These are phyloP conservation scores for Pythium pyrilobum DNA, from an alignment of 352 stramenopile genomes.

Conservation along the genomic window DNA sequence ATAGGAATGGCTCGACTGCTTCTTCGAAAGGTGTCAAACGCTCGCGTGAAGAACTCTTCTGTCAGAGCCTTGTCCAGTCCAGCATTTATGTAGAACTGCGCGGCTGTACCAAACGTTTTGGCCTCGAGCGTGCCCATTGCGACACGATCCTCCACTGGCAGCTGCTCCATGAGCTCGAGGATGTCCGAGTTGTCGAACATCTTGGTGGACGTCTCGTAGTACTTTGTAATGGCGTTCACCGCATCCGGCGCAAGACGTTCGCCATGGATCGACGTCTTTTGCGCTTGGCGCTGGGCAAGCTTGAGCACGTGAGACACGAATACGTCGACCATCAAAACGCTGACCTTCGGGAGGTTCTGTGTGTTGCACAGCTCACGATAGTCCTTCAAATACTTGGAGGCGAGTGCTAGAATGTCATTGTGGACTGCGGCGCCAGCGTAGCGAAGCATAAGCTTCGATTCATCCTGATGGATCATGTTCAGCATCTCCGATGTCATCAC, in stretches of 20 bases:
- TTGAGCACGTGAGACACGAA: slow-evolving; percentile 81
- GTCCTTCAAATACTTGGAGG: slow-evolving; percentile 70
- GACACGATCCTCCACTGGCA: slow-evolving; percentile 34
- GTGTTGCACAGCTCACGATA: slow-evolving; percentile 71
- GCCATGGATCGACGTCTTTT: slow-evolving; percentile 21
- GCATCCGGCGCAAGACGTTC: slow-evolving; percentile 23
- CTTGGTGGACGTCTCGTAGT: slow-evolving; percentile 69
- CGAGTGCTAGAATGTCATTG: slow-evolving; percentile 63
- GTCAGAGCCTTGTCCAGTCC: slow-evolving; percentile 30
- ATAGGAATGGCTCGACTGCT: slow-evolving; percentile 17
- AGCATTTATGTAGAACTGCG: slow-evolving; percentile 54
- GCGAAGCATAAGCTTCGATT: slow-evolving; percentile 49
- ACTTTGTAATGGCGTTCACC: slow-evolving; percentile 43
- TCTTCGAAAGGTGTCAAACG: slow-evolving; percentile 56
- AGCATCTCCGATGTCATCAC: slow-evolving; percentile 28
- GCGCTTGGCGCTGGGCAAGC: slow-evolving; percentile 51
- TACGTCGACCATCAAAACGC: slow-evolving; percentile 70
- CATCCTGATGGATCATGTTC: slow-evolving; percentile 24
- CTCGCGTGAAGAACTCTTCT: slow-evolving; percentile 50
- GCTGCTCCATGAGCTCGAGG: slow-evolving; percentile 52
- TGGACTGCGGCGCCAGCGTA: slow-evolving; percentile 61
- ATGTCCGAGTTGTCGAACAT: slow-evolving; percentile 84
- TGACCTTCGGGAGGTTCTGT: slow-evolving; percentile 66
- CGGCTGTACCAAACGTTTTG: slow-evolving; percentile 54
- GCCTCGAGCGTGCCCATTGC: slow-evolving; percentile 61